Evolutionary conservation across 805 yeast genomes (phyloP), one percentile per base, ranked within the genome.

Genomic region (Henningerozyma blattae): DNA sequence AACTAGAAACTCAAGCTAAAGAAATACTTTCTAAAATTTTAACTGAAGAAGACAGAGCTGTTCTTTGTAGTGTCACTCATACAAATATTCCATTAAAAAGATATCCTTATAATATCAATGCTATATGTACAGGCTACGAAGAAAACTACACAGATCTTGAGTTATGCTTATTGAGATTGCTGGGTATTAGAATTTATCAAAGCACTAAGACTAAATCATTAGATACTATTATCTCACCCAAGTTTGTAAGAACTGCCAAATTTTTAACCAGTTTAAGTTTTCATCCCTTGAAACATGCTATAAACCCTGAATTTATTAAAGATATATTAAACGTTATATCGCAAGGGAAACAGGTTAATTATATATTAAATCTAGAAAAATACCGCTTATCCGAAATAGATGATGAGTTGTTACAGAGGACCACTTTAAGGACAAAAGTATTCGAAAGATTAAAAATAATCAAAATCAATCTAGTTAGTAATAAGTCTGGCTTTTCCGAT

Each of bases 181-280:
- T 74, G 9, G 94, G 94, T 0, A 68, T 87, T 20, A 56, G 58
- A 18, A 57, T 81, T 5, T 53, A 57, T 5, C 50, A 54, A 12
- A 59, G 58, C 5, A 49, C 61, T 1, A 44, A 49, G 9, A 19
- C 8, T 3, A 15, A 17, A 14, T n/a, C 7, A 8, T 6, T 24
- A 8, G 24, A 20, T 14, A 56, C 72, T 0, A 55, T 81, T 9
- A 70, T 87, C 10, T 87, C 96, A 0, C 95, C 95, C 1, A 74
- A 73, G 39, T 66, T 79, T n/a, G 52, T 81, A 45, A 65, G 96
- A 43, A 89, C 97, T 0, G 94, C 79, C 38, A 91, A 89, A 57
- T 87, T 89, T 47, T 64, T 89, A 33, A 68, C 70, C 27, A 73
- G 86, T n/a, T 57, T 87, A 33, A 70, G 85, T 32, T 63, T 63